Evolutionary conservation across 768 basidiomycete species (phyloP).

Genomic region (Lentinula aciculospora): DNA sequence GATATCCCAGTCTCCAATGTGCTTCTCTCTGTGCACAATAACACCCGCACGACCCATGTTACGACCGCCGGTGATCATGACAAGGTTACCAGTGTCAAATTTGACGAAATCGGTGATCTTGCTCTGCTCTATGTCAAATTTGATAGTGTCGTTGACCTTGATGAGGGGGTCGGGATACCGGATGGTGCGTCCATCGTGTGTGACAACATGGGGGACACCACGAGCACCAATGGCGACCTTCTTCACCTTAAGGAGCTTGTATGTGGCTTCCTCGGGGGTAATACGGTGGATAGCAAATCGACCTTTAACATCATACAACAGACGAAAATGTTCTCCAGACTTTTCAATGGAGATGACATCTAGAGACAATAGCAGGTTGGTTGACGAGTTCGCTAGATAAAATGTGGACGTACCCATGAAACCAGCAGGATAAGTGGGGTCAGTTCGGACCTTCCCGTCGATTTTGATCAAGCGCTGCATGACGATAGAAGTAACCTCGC

Average conservation of each 20-base stretch:
- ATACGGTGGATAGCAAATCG: conserved; percentile 99
- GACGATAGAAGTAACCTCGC: conserved; percentile 93
- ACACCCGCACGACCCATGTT: conserved; percentile 99
- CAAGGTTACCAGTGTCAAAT: conserved; percentile 96
- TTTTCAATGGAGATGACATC: conserved; percentile 98
- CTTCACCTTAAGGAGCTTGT: conserved; percentile 95
- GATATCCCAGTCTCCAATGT: conserved; percentile 97
- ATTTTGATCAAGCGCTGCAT: conserved; percentile 97
- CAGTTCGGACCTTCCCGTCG: conserved; percentile 97
- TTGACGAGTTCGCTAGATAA: neutral
- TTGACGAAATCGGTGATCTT: conserved; percentile 92
- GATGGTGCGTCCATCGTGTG: conserved; percentile 99
- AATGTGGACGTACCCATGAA: conserved; percentile 76
- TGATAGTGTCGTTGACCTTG: conserved; percentile 95
- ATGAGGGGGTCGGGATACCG: conserved; percentile 97
- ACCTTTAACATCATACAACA: conserved; percentile 98
- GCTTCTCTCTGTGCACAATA: conserved; percentile 95
- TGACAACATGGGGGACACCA: conserved; percentile 95
- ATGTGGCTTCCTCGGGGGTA: conserved; percentile 92
- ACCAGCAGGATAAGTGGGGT: conserved; percentile 93
- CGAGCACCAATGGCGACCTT: conserved; percentile 87
- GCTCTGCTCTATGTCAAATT: conserved; percentile 91
- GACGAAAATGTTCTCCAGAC: conserved; percentile 98
- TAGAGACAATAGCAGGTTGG: conserved; percentile 23
- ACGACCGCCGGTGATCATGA: conserved; percentile 97